Evolutionary conservation across 352 stramenopile species (phyloP).

Genomic region (Globisporangium paroecandrum): DNA sequence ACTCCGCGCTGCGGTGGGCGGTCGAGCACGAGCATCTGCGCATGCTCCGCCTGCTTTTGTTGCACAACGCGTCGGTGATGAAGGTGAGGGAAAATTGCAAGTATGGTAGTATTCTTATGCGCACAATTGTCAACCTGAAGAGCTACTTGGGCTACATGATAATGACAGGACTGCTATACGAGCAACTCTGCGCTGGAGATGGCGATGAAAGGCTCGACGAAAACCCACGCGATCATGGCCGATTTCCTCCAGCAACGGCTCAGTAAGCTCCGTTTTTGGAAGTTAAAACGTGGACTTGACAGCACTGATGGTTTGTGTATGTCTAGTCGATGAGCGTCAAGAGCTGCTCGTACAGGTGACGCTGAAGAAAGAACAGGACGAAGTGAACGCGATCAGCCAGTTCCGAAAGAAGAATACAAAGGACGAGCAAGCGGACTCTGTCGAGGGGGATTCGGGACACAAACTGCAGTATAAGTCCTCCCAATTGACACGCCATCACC

Average conservation of each 20-base stretch:
- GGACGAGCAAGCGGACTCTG: not conserved
- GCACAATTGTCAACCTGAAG: not conserved
- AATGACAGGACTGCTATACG: conserved; percentile 38
- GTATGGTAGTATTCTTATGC: no score
- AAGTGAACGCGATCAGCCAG: conserved; percentile 31
- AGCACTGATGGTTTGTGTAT: not conserved
- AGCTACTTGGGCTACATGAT: not conserved
- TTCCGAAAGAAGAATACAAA: conserved; percentile 12
- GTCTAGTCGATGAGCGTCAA: conserved; percentile 34
- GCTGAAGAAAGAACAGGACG: conserved; percentile 31
- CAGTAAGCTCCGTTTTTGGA: conserved; percentile 17
- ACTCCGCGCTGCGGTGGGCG: conserved; percentile 52
- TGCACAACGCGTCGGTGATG: conserved; percentile 38
- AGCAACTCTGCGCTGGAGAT: conserved; percentile 46
- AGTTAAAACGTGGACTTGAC: not conserved
- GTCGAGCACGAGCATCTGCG: conserved; percentile 30
- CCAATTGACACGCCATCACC: not conserved
- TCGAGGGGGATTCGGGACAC: not conserved
- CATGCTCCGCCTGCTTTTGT: conserved; percentile 38
- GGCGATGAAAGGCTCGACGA: conserved; percentile 27
- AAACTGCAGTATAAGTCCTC: not conserved
- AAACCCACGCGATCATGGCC: conserved; percentile 34
- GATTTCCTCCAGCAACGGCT: conserved; percentile 42
- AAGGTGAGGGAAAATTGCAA: conserved; percentile 15
- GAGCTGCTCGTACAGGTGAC: conserved; percentile 29